phyloP scores from a whole-genome alignment of 352 stramenopile species.

The Phytophthora macrochlamydospora region DNA sequence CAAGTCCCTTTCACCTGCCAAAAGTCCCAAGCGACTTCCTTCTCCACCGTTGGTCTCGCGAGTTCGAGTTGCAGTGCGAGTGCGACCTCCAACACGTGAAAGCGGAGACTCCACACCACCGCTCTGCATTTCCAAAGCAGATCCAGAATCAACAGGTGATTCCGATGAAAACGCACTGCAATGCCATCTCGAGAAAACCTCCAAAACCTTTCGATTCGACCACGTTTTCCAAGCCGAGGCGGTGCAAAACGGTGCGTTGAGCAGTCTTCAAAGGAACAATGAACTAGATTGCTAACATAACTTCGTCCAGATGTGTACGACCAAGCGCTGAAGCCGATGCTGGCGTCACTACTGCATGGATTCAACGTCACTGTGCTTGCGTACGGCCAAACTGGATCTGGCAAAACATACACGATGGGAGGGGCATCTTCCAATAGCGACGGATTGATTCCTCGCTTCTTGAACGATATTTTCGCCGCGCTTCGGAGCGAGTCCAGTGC shows the following conservation, averaged over 20 bases:
- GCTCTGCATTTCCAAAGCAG: constrained; percentile 18
- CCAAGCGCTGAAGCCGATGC: constrained; percentile 62
- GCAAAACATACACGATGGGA: constrained; percentile 86
- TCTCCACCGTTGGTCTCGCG: constrained; percentile 32
- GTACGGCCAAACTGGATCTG: constrained; percentile 83
- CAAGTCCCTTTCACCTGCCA: constrained; percentile 3
- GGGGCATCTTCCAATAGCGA: constrained; percentile 51
- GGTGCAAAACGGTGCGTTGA: constrained; percentile 42
- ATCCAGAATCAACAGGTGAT: constrained; percentile 2
- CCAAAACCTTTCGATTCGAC: constrained; percentile 70
- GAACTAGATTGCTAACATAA: constrained; percentile 2
- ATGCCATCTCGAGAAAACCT: constrained; percentile 41
- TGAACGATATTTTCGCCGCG: constrained; percentile 67
- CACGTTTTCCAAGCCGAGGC: constrained; percentile 53
- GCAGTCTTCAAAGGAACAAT: neutral
- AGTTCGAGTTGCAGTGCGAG: constrained; percentile 70
- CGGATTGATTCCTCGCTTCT: constrained; percentile 79
- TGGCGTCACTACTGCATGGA: constrained; percentile 83
- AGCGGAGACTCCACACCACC: constrained; percentile 6
- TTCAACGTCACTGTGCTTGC: constrained; percentile 88
- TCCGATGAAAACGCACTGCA: constrained; percentile 25
- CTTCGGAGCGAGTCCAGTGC: constrained; percentile 31
- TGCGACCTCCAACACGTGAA: constrained; percentile 36
- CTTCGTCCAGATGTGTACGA: constrained; percentile 62
- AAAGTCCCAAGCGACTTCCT: constrained; percentile 19